Evolutionary conservation across 495 filamentous ascomycete species (phyloP), one percentile per base, ranked within the genome.

Genomic region (Tuber aestivum): DNA sequence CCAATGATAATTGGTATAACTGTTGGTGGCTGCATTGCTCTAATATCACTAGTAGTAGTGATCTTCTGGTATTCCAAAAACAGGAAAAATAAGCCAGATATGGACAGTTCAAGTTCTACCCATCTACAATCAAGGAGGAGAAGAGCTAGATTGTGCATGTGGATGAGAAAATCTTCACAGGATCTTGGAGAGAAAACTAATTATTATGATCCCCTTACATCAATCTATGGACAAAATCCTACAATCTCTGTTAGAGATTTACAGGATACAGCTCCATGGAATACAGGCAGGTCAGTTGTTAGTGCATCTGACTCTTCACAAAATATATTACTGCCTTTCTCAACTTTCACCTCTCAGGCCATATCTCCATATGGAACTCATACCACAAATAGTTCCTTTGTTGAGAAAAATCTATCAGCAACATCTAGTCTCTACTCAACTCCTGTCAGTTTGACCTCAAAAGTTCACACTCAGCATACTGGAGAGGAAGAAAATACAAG

Each of bases 221-320:
- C 56, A 3, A 18, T 65, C 27, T 65, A 65, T n/a, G 56, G 35
- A 2, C 27, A 3, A 6, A 3, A 27, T 65, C 5, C 27, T 35
- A 65, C 56, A 0, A 12, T 65, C 35, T 0, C 56, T 3, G 14
- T 65, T 35, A 3, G 12, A 0, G 14, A 14, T 65, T 35, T 65
- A n/a, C 56, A 65, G 5, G 18, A 20, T n/a, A 6, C 27, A 2
- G 27, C 56, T 20, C 27, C 27, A 4, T 65, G 27, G 27, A 65
- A 65, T n/a, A n/a, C 23, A n/a, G 0, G 21, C 48, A n/a, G 3
- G 23, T n/a, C 48, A 6, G 48, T n/a, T 56, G 48, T 20, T n/a
- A n/a, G n/a, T n/a, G n/a, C n/a, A 2, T 32, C 56, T 8, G 0
- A 9, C 3, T 61, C 56, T 0, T 61, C n/a, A 0, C 10, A 3